Percentiles rank a stretch among this genome's conserved stretches.
Conservation (phyloP, 2,329 filamentous ascomycete species). For the Blumeria graminis region DNA sequence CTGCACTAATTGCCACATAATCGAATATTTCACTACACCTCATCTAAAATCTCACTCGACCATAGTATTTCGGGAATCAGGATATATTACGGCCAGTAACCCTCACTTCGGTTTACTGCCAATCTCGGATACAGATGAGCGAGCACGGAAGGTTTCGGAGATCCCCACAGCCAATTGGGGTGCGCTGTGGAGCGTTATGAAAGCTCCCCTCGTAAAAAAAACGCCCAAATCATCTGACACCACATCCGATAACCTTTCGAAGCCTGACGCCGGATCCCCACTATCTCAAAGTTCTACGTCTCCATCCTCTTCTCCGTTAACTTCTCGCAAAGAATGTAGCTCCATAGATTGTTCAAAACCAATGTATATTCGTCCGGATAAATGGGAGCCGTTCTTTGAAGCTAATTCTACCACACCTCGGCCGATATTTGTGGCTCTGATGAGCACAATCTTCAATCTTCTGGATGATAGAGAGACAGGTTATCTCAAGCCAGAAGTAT, state of each 20-base stretch:
- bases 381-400: slow-evolving; percentile 10
- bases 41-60: slow-evolving; percentile 7
- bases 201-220: slow-evolving; percentile 7
- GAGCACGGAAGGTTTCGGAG: slow-evolving; percentile 2
- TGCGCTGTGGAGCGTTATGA: slow-evolving; percentile 10
- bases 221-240: not conserved
- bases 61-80: slow-evolving; percentile 7
- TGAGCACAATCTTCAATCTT: slow-evolving; percentile 1
- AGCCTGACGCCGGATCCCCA: not conserved
- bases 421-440: slow-evolving; percentile 1
- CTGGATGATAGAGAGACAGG: slow-evolving; percentile 2
- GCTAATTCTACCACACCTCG: slow-evolving; percentile 3
- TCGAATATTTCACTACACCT: slow-evolving; percentile 6
- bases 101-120: slow-evolving; percentile 5
- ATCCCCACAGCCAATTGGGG: slow-evolving; percentile 11
- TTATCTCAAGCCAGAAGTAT: slow-evolving; percentile 2
- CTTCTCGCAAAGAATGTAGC: slow-evolving; percentile 8
- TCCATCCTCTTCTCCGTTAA: slow-evolving; percentile 5
- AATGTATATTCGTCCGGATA: slow-evolving; percentile 6
- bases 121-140: not conserved
- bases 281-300: not conserved
- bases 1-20: slow-evolving; percentile 11
- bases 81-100: slow-evolving; percentile 5
- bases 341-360: slow-evolving; percentile 9
- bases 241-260: not conserved